These are phyloP conservation scores for Eimeria necatrix DNA, from an alignment of 169 alveolate genomes.

Conservation along the genomic window DNA sequence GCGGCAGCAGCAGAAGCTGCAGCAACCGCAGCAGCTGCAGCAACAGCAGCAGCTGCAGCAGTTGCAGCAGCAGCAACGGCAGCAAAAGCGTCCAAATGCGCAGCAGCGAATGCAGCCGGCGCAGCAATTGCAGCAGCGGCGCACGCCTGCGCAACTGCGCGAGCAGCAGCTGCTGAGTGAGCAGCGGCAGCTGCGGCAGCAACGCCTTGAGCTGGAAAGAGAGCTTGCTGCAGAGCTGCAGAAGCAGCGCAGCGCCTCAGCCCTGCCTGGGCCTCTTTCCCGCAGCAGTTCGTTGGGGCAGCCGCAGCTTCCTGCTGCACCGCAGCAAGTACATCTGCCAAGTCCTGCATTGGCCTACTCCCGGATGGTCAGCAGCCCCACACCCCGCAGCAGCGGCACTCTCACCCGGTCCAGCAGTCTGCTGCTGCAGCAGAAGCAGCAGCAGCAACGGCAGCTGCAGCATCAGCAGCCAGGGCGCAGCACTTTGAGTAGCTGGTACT, in stretches of 20 bases:
- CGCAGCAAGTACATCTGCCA: background rate
- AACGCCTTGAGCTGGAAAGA: slow-evolving; percentile 58
- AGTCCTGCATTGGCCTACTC: slow-evolving; percentile 22
- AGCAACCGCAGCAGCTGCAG: background rate
- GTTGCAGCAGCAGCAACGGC: background rate
- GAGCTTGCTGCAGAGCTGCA: slow-evolving; percentile 47
- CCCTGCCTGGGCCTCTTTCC: background rate
- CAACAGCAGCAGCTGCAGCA: background rate
- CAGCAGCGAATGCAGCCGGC: slow-evolving; percentile 17
- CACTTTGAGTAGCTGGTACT: background rate
- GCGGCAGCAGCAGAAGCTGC: background rate
- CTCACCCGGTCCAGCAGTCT: background rate
- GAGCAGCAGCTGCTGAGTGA: slow-evolving; percentile 64
- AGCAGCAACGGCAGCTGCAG: slow-evolving; percentile 26
- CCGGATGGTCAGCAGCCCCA: background rate
- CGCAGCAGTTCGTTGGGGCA: slow-evolving; percentile 12
- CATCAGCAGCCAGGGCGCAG: background rate
- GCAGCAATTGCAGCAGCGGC: background rate
- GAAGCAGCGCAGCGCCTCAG: background rate
- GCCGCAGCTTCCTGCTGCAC: background rate
- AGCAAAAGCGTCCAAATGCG: background rate
- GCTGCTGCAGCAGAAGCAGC: slow-evolving; percentile 30
- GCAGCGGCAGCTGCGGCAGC: slow-evolving; percentile 43
- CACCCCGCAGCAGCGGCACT: background rate
- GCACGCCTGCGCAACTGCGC: slow-evolving; percentile 18